Percentiles rank a stretch among this genome's conserved stretches.
phyloP scores from a whole-genome alignment of 2,329 filamentous ascomycete species.

The Arthrobotrys entomopaga region DNA sequence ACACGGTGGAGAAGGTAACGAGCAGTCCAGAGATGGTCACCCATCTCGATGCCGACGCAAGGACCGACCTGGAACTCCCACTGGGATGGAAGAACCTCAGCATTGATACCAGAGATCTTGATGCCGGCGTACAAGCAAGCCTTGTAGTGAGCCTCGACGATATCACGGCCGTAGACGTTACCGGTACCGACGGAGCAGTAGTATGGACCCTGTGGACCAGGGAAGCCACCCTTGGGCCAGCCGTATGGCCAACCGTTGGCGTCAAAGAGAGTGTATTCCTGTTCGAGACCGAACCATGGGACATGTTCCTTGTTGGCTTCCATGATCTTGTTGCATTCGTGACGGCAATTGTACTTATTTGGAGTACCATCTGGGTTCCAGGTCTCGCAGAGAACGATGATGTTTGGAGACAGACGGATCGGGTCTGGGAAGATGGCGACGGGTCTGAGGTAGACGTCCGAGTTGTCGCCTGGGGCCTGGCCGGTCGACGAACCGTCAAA shows the following conservation, averaged over 20 bases:
- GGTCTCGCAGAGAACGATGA: slow-evolving; percentile 92
- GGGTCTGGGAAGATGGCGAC: slow-evolving; percentile 90
- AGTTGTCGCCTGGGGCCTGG: slow-evolving; percentile 94
- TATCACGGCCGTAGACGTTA: slow-evolving; percentile 97
- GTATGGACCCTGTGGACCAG: slow-evolving; percentile 91
- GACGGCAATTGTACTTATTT: slow-evolving; percentile 98
- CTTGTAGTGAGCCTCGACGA: slow-evolving; percentile 95
- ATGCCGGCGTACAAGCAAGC: slow-evolving; percentile 87
- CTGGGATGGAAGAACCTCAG: slow-evolving; percentile 97
- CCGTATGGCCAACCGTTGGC: slow-evolving; percentile 87
- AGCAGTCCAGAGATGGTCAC: slow-evolving; percentile 95
- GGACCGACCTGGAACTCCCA: slow-evolving; percentile 99
- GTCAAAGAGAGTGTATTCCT: slow-evolving; percentile 96
- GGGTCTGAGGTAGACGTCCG: slow-evolving; percentile 94
- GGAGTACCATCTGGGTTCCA: slow-evolving; percentile 93
- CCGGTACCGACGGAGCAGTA: slow-evolving; percentile 98
- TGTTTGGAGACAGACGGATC: slow-evolving; percentile 88
- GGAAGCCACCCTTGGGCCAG: slow-evolving; percentile 88
- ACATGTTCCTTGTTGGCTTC: slow-evolving; percentile 81
- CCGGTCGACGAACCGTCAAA: slow-evolving; percentile 89
- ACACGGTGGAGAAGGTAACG: slow-evolving; percentile 90
- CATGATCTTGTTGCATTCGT: slow-evolving; percentile 91
- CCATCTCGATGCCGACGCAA: slow-evolving; percentile 86
- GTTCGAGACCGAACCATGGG: slow-evolving; percentile 98
- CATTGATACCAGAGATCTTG: slow-evolving; percentile 97